A percentile compares a stretch with the other conserved stretches of the same genome.
Evolutionary conservation across 2,329 filamentous ascomycete species (phyloP).

Genomic region (Dactylellina cionopaga): DNA sequence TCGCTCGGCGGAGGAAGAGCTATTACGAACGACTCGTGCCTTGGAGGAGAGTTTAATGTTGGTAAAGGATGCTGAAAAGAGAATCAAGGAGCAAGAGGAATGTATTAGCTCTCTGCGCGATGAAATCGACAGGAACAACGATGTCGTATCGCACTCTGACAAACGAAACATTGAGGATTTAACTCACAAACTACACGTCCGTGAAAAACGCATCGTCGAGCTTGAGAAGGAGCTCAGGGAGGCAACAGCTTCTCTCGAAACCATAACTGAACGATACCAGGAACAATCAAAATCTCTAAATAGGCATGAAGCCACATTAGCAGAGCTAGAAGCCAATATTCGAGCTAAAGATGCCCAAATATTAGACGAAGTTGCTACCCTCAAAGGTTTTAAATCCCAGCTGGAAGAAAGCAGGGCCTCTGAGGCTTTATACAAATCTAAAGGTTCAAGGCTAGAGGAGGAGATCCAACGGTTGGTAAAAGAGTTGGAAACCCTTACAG

Average conservation of each 20-base stretch:
- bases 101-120: conserved; percentile 10
- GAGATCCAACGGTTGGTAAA: conserved; percentile 55
- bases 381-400: conserved; percentile 10
- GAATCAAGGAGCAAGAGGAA: conserved; percentile 15
- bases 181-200: conserved; percentile 1
- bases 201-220: conserved; percentile 2
- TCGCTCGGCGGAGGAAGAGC: conserved; percentile 7
- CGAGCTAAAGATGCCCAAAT: conserved; percentile 54
- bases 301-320: conserved; percentile 45
- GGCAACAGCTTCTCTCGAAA: background rate
- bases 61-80: conserved; percentile 11
- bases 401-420: conserved; percentile 14
- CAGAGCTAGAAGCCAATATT: conserved; percentile 55
- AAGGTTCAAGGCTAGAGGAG: conserved; percentile 55
- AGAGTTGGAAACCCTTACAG: conserved; percentile 23
- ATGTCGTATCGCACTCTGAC: background rate
- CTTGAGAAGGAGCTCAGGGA: conserved; percentile 15
- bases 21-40: background rate
- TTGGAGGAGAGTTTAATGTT: conserved; percentile 15
- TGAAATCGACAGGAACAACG: conserved; percentile 15
- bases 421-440: background rate
- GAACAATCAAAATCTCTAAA: conserved; percentile 11
- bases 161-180: conserved; percentile 13
- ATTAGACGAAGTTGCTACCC: conserved; percentile 5
- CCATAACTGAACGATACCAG: background rate